Conservation (phyloP, 148 eudicot species). For the Chenopodium quinoa region DNA sequence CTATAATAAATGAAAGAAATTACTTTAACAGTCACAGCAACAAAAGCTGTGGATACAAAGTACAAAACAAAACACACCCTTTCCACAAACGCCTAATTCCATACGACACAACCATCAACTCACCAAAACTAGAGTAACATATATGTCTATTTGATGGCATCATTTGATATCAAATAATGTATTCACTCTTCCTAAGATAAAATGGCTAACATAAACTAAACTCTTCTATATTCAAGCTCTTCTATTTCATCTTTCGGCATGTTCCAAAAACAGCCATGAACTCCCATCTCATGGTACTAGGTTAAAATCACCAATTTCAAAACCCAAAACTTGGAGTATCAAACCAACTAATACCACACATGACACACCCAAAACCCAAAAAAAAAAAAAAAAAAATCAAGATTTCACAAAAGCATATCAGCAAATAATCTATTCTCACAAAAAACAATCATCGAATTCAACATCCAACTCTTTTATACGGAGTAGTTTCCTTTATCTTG, state of each 20-base stretch:
- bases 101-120: not conserved
- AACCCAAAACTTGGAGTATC: not conserved
- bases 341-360: not conserved
- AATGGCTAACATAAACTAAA: not conserved
- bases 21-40: not conserved
- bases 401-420: not conserved
- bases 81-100: not conserved
- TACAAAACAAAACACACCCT: not conserved
- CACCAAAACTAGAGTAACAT: not conserved
- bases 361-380: too few species aligned
- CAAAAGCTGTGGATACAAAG: not conserved
- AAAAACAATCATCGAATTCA: not conserved
- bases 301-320: not conserved
- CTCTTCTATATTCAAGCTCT: not conserved
- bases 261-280: not conserved
- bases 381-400: not conserved
- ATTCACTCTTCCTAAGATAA: not conserved
- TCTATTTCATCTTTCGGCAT: not conserved
- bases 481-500: not conserved
- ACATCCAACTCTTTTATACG: not conserved
- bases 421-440: not conserved
- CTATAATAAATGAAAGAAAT: slow-evolving; percentile 24
- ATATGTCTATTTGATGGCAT: not conserved
- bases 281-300: not conserved
- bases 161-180: not conserved